These are phyloP conservation scores for Clonostachys chloroleuca DNA, from an alignment of 2,329 filamentous ascomycete species.

Conservation along the genomic window DNA sequence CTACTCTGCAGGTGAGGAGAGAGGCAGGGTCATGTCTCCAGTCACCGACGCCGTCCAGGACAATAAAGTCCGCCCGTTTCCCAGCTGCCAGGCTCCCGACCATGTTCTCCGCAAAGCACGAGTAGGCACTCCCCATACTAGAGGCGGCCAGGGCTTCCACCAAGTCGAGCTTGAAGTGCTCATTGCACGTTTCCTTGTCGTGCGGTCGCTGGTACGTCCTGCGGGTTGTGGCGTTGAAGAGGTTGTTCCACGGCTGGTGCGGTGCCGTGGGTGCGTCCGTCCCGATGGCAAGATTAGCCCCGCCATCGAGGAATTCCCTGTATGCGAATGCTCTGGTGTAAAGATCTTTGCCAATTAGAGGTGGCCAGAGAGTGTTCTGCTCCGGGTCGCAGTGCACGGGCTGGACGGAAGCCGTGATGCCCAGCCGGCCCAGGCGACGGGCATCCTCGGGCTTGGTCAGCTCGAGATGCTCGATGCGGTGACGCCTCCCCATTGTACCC, in stretches of 20 bases:
- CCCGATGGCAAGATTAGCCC: conserved; percentile 46
- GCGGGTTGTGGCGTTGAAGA: conserved; percentile 50
- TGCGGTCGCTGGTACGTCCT: conserved; percentile 40
- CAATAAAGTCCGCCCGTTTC: conserved; percentile 46
- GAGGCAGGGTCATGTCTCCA: too few relatives aligned
- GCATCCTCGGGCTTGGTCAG: conserved; percentile 50
- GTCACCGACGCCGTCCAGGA: conserved; percentile 6
- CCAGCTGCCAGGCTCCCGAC: conserved; percentile 43
- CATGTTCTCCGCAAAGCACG: conserved; percentile 44
- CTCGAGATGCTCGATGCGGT: conserved; percentile 61
- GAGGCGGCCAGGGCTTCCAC: conserved; percentile 43
- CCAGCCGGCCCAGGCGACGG: conserved; percentile 46
- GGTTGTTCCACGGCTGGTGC: conserved; percentile 40
- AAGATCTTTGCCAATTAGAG: conserved; percentile 43
- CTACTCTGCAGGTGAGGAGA: too few relatives aligned
- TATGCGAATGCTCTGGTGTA: conserved; percentile 55
- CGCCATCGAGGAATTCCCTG: conserved; percentile 47
- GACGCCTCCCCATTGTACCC: conserved; percentile 38
- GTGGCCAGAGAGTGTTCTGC: conserved; percentile 55
- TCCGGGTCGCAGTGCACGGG: conserved; percentile 54
- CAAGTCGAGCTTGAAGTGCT: conserved; percentile 41
- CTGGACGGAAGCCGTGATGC: conserved; percentile 54
- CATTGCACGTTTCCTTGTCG: conserved; percentile 39
- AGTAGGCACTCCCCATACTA: conserved; percentile 44
- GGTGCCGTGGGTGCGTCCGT: conserved; percentile 52